A percentile compares a stretch with the other conserved stretches of the same genome.
These are phyloP conservation scores for Staphylotrichum tortipilum DNA, from an alignment of 495 filamentous ascomycete genomes.

Conservation along the genomic window DNA sequence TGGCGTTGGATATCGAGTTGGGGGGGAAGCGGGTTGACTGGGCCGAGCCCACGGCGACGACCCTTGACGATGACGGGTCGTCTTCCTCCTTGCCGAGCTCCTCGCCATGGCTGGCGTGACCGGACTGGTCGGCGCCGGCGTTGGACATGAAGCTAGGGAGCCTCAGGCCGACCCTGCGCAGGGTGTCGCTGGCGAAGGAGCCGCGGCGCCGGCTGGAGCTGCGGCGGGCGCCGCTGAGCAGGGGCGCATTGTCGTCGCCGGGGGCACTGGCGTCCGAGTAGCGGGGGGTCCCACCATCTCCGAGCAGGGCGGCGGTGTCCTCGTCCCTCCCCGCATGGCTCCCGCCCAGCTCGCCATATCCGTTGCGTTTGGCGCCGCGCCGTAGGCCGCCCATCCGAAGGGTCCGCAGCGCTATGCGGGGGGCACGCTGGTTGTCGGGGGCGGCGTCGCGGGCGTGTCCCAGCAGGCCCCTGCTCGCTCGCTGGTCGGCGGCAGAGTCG, in stretches of 20 bases:
- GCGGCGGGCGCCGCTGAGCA: slow-evolving; percentile 40
- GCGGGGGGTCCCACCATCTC: slow-evolving; percentile 40
- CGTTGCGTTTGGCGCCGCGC: slow-evolving; percentile 41
- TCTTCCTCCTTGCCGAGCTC: slow-evolving; percentile 39
- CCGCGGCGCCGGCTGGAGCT: slow-evolving; percentile 18
- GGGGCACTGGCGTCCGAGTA: slow-evolving; percentile 45
- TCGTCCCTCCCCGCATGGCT: slow-evolving; percentile 45
- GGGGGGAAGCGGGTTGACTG: slow-evolving; percentile 57
- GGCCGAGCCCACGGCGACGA: slow-evolving; percentile 40
- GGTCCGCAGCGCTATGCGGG: slow-evolving; percentile 62
- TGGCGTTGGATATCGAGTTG: slow-evolving; percentile 91
- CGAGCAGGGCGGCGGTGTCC: slow-evolving; percentile 48
- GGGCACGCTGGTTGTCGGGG: slow-evolving; percentile 34
- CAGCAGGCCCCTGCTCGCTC: slow-evolving; percentile 28
- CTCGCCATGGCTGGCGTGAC: slow-evolving; percentile 28
- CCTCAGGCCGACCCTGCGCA: slow-evolving; percentile 32
- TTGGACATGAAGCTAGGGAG: slow-evolving; percentile 47
- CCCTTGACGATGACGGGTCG: slow-evolving; percentile 45
- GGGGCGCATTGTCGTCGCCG: slow-evolving; percentile 57
- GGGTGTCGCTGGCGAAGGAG: slow-evolving; percentile 28
- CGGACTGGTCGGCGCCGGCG: slow-evolving; percentile 18
- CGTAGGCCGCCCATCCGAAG: slow-evolving; percentile 54
- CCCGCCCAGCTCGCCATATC: slow-evolving; percentile 52
- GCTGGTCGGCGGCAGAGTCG: slow-evolving; percentile 19
- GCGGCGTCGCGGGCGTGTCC: slow-evolving; percentile 29